A percentile compares a stretch with the other conserved stretches of the same genome.
These are phyloP conservation scores for Ophiostoma sp. DNA, from an alignment of 2,329 filamentous ascomycete species.

Conservation along the genomic window DNA sequence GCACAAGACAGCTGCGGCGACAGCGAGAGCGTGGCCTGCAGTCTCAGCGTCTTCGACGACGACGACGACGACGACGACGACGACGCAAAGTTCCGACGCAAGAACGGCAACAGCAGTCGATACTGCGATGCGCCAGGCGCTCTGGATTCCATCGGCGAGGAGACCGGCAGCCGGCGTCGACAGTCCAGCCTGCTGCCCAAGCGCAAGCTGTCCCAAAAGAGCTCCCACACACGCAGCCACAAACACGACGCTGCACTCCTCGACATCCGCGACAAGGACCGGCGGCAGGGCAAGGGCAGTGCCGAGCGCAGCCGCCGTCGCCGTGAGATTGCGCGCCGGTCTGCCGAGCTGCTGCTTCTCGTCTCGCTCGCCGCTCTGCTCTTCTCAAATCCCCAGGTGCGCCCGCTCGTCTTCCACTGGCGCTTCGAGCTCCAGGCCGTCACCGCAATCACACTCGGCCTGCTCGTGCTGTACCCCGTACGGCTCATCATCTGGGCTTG, in stretches of 20 bases:
- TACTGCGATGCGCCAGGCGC: no score
- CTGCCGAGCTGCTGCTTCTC: slow-evolving; percentile 49
- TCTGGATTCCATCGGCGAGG: no score
- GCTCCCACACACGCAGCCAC: background rate
- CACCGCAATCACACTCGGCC: slow-evolving; percentile 34
- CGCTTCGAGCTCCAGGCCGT: slow-evolving; percentile 42
- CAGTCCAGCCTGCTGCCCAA: background rate
- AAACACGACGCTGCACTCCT: slow-evolving; percentile 26
- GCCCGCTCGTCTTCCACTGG: slow-evolving; percentile 43
- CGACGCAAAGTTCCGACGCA: no score
- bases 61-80: slow-evolving; percentile 27
- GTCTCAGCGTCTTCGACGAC: slow-evolving; percentile 33
- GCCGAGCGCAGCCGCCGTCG: slow-evolving; percentile 38
- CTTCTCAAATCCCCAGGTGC: slow-evolving; percentile 42
- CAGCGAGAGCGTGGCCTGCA: slow-evolving; percentile 18
- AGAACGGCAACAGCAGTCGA: no score
- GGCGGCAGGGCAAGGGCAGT: slow-evolving; percentile 25
- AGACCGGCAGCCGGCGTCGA: background rate
- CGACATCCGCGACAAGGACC: slow-evolving; percentile 24
- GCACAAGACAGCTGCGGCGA: background rate
- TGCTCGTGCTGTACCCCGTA: slow-evolving; percentile 54
- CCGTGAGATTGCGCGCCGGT: slow-evolving; percentile 48
- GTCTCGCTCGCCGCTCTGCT: slow-evolving; percentile 46
- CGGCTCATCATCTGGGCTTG: slow-evolving; percentile 40
- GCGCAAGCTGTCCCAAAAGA: background rate